These are phyloP conservation scores for Mortierella hygrophila DNA, from an alignment of 192 early-diverging fungal species.

Conservation along the genomic window DNA sequence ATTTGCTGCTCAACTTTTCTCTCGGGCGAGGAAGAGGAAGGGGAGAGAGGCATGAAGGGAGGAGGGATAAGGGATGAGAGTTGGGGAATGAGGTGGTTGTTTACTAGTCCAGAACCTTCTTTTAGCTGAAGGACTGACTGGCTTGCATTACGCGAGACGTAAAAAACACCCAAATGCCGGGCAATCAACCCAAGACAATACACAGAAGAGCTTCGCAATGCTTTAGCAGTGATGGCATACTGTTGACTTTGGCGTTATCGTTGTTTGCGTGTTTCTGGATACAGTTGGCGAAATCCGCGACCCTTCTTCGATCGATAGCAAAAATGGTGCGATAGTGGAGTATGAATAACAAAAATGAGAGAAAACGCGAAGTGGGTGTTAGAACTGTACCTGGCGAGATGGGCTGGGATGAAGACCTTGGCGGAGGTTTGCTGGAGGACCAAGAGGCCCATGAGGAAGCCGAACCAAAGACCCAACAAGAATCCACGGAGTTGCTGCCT, in stretches of 20 bases:
- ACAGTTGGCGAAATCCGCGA: background rate
- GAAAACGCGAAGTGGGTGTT: background rate
- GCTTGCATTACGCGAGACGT: background rate
- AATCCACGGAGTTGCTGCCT: conserved; percentile 51
- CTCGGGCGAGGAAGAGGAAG: background rate
- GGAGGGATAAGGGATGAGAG: background rate
- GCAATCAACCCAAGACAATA: background rate
- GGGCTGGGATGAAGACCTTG: conserved; percentile 36
- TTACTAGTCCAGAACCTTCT: background rate
- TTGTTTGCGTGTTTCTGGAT: background rate
- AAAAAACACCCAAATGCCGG: background rate
- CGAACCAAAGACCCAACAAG: conserved; percentile 44
- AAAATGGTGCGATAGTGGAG: background rate
- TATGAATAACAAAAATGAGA: background rate
- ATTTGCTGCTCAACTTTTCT: conserved; percentile 15
- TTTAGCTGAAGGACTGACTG: background rate
- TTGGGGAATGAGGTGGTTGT: too few species aligned
- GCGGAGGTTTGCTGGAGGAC: conserved; percentile 36
- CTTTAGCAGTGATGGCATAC: background rate
- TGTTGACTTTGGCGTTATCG: background rate
- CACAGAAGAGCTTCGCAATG: background rate
- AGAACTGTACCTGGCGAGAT: conserved; percentile 31
- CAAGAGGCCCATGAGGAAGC: conserved; percentile 38
- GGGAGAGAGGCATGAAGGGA: background rate
- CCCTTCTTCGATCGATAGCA: background rate